Base-by-base conservation (phyloP, 2,329 filamentous ascomycete species). In the Chalaropsis ovoidea region DNA sequence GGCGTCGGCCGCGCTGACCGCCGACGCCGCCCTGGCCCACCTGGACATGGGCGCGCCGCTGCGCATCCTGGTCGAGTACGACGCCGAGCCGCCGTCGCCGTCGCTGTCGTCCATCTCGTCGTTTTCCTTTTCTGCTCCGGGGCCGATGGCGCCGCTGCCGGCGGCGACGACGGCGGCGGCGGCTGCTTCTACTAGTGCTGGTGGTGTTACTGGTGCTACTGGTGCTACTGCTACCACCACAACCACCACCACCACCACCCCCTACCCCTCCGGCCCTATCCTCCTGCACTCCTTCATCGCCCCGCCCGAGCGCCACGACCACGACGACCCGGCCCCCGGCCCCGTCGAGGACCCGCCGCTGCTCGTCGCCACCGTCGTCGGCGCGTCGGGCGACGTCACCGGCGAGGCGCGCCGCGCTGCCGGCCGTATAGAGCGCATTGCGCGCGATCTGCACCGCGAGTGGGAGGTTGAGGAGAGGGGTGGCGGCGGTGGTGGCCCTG, bases 61-160 rank as follows among this genome's bases (percentile, higher is more conserved):
- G 70, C 80, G 82, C 72, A 77, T 86, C 68, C 80, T 85, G 73
- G 78, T 85, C 71, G 82, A 85, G 71, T 67, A 63, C 61, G 58
- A 63, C n/a, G 35, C 61, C 8, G 52, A 56, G 49, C 43, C 61
- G 45, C 63, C 47, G 42, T 54, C 47, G 17, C 52, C 62, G 24
- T 64, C 54, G 15, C 6, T 54, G 11, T 54, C 49, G 10, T 56
- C 63, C 10, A 43, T 41, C 42, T 42, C 45, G 1, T 56, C 39
- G 19, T 47, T 54, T 13, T 45, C 47, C 11, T 52, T 52, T 22
- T 54, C 58, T 3, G 39, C 45, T 31, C 19, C 63, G 13, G 54
- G 19, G 31, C 24, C 15, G 27, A 22, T 17, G 62, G 31, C 47
- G 49, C 47, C 35, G 42, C 43, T 8, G 24, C 52, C 31, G 24